Percentiles rank a stretch among this genome's conserved stretches.
phyloP scores from a whole-genome alignment of 2,329 filamentous ascomycete species.

The Colletotrichum eleusines region DNA sequence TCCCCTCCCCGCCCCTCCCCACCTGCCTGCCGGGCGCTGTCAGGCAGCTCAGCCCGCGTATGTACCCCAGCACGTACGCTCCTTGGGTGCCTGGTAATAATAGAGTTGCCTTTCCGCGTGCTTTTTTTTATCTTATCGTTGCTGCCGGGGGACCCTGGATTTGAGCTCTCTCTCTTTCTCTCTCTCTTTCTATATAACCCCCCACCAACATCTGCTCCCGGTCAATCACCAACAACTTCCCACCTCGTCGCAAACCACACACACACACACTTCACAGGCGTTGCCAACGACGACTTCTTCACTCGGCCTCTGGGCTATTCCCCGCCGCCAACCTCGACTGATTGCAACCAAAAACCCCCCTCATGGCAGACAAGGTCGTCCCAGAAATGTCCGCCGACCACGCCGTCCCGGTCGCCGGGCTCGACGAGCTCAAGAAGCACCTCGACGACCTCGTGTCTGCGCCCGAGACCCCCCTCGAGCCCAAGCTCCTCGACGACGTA shows the following conservation, averaged over 20 bases:
- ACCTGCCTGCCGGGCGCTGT: neutral
- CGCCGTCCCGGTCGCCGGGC: slow-evolving; percentile 60
- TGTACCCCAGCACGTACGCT: slow-evolving; percentile 15
- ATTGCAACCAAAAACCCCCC: fast-evolving
- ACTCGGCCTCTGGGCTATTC: neutral
- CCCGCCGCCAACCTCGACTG: neutral
- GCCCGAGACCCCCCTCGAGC: slow-evolving; percentile 56
- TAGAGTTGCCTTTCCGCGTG: neutral
- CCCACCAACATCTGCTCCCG: neutral
- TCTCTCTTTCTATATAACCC: neutral
- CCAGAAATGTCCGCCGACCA: slow-evolving; percentile 55
- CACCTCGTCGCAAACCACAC: neutral
- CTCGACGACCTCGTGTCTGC: slow-evolving; percentile 62
- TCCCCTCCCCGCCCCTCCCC: neutral
- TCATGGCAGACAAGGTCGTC: slow-evolving; percentile 50
- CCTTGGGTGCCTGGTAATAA: neutral
- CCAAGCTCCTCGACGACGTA: slow-evolving; percentile 69
- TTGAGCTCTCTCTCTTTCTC: slow-evolving; percentile 19
- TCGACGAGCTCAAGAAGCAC: slow-evolving; percentile 67
- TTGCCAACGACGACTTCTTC: neutral
- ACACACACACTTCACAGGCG: neutral
- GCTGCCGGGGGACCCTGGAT: slow-evolving; percentile 31
- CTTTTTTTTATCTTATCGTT: slow-evolving; percentile 37
- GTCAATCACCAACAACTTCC: slow-evolving; percentile 9
- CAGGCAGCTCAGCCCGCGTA: slow-evolving; percentile 10